Evolutionary conservation across 1,284 basidiomycete genomes (phyloP).

Genomic region (Takashimella tepidaria): DNA sequence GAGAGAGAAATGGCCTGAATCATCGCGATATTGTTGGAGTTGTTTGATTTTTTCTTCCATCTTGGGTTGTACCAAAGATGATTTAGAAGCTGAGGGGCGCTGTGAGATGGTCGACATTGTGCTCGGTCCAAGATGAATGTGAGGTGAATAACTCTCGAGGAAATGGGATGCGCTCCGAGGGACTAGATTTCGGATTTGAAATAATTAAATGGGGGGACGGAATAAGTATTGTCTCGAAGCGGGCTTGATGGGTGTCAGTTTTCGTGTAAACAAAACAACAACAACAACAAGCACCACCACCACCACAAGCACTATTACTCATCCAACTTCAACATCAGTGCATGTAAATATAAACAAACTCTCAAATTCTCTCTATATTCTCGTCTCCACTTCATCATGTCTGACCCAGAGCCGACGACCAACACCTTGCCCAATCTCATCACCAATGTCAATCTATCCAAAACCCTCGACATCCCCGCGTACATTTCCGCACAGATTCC

Average conservation of each 20-base stretch:
- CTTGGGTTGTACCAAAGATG: neutral
- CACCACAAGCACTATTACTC: neutral
- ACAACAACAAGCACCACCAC: neutral
- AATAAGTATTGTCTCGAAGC: neutral
- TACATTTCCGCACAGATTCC: slow-evolving; percentile 43
- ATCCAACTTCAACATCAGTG: neutral
- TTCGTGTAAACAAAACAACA: slow-evolving; percentile 1
- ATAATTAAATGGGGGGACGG: slow-evolving; percentile 4
- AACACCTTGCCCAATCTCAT: neutral
- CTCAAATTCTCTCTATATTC: neutral
- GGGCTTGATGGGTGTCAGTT: neutral
- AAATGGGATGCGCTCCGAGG: neutral
- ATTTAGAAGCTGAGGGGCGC: neutral
- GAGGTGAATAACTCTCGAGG: neutral
- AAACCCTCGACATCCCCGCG: slow-evolving; percentile 29
- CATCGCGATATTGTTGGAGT: slow-evolving; percentile 78
- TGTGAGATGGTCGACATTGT: slow-evolving; percentile 9
- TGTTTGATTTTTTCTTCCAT: slow-evolving; percentile 52
- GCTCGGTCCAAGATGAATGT: neutral
- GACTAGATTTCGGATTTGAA: neutral
- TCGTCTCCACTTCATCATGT: neutral
- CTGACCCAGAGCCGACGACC: neutral
- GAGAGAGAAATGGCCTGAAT: slow-evolving; percentile 88
- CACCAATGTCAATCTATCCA: neutral
- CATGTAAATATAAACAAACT: neutral